phyloP scores from a whole-genome alignment of 2,329 filamentous ascomycete species.

The Aspergillus ruber region DNA sequence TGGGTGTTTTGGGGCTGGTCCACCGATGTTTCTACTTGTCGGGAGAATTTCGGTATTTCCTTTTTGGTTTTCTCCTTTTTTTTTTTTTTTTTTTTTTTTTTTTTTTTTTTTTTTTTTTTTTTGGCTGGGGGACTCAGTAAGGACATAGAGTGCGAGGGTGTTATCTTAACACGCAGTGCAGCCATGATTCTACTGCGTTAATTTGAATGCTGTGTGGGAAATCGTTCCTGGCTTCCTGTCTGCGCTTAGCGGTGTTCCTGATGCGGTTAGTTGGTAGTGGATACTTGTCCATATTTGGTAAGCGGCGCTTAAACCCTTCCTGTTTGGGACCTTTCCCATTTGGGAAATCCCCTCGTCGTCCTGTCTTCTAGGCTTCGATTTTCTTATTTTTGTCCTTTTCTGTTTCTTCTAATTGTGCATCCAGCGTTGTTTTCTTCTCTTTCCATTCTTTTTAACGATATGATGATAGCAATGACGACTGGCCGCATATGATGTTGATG shows the following conservation, averaged over 20 bases:
- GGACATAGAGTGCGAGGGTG: too few species aligned
- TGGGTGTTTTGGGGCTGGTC: background rate
- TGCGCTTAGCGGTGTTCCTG: slow-evolving; percentile 1
- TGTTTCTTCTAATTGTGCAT: slow-evolving; percentile 3
- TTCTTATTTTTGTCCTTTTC: slow-evolving; percentile 16
- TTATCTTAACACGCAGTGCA: too few species aligned
- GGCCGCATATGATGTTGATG: too few species aligned
- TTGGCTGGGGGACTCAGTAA: too few species aligned
- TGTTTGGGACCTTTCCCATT: slow-evolving; percentile 22
- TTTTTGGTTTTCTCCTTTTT: background rate
- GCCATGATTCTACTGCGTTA: too few species aligned
- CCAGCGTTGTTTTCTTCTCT: background rate
- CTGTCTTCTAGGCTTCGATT: slow-evolving; percentile 10
- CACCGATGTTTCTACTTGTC: too few species aligned
- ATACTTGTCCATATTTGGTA: slow-evolving; percentile 13
- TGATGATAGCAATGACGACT: background rate
- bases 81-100: background rate
- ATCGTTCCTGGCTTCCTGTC: too few species aligned
- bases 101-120: background rate
- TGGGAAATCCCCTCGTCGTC: slow-evolving; percentile 9
- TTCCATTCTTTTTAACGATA: background rate
- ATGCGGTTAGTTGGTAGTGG: slow-evolving; percentile 12
- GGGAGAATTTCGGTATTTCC: background rate
- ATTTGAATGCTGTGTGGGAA: too few species aligned
- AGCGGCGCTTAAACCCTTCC: slow-evolving; percentile 12